Base-by-base conservation (phyloP, 352 stramenopile species). In the Phytophthora tentaculata region DNA sequence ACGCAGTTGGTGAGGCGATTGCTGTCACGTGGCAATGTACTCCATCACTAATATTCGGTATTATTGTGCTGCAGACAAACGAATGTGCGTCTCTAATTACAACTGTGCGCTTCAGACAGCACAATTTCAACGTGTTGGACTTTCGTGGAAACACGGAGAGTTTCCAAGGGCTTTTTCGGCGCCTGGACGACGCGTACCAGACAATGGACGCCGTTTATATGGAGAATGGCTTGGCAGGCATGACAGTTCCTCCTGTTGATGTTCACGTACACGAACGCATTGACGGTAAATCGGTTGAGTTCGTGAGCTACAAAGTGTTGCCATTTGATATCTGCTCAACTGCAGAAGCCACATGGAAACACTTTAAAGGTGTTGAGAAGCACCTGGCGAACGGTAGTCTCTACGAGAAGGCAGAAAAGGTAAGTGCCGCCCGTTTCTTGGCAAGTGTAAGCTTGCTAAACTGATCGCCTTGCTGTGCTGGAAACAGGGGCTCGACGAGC, bases 341-440 rank as follows among this genome's bases (percentile, higher is more conserved):
- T 23, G 61, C 60, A 3, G 57, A 76, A 17, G 67, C 44, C 3
- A 61, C 61, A 1, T 78, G 67, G 71, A 19, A 66, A 3, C 53
- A 76, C 44, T 76, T 73, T 45, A 78, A 76, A 60, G 56, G 65
- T 4, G 29, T 63, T 0, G 54, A 77, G 39, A 77, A 77, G 26
- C 70, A 77, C 14, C 39, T 69, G 5, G 59, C 39, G 2, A 61
- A 67, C 24, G 70, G 65, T 2, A 66, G 48, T 50, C 41, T 77
- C 3, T 77, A 74, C 43, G 66, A 74, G 43, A 74, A 74, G 32
- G 48, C 60, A 20, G 66, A 68, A 14, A 74, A 74, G 61, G 65
- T 73, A 19, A 48, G 63, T 41, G 8, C 9, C 35, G 23, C 12
- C 14, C 14, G 10, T 43, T n/a, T 43, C 6, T 13, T 10, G 35